Evolutionary conservation across 2,329 filamentous ascomycete species (phyloP).

Genomic region (Aspergillus spinulosporus): DNA sequence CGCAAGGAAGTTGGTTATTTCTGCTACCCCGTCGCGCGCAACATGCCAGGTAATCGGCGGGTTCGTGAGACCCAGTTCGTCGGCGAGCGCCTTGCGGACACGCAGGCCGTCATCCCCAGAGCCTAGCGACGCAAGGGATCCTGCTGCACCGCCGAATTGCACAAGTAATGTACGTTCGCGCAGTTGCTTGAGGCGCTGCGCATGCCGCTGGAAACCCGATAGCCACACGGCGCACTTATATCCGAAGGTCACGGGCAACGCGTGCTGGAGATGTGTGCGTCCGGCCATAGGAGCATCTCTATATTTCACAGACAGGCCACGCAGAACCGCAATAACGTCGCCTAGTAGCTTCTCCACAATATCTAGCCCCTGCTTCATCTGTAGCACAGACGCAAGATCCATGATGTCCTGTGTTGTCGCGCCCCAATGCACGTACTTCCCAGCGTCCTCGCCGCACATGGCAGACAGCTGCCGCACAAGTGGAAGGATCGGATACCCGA

Average conservation of each 20-base stretch:
- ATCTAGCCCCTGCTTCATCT: conserved; percentile 53
- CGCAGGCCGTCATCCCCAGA: conserved; percentile 49
- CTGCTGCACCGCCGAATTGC: conserved; percentile 59
- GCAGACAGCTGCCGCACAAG: conserved; percentile 52
- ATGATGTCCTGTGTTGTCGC: conserved; percentile 62
- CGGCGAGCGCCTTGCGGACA: conserved; percentile 52
- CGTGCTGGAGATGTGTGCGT: conserved; percentile 59
- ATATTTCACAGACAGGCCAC: conserved; percentile 47
- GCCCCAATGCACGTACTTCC: conserved; percentile 59
- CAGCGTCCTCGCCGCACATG: conserved; percentile 33
- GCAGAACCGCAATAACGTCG: conserved; percentile 47
- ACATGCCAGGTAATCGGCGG: conserved; percentile 61
- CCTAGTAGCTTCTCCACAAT: conserved; percentile 50
- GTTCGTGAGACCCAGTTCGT: conserved; percentile 50
- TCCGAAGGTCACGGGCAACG: conserved; percentile 58
- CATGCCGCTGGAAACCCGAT: conserved; percentile 51
- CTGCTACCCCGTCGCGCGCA: conserved; percentile 55
- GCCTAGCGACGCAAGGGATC: conserved; percentile 56
- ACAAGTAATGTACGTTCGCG: conserved; percentile 51
- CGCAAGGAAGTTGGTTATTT: conserved; percentile 56
- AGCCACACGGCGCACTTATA: conserved; percentile 60
- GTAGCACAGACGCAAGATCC: conserved; percentile 56
- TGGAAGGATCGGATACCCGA: conserved; percentile 57
- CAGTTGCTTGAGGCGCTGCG: conserved; percentile 51
- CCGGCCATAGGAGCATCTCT: conserved; percentile 59